phyloP scores from a whole-genome alignment of 2,329 filamentous ascomycete species.

The Dryadomyces sulphureus region DNA sequence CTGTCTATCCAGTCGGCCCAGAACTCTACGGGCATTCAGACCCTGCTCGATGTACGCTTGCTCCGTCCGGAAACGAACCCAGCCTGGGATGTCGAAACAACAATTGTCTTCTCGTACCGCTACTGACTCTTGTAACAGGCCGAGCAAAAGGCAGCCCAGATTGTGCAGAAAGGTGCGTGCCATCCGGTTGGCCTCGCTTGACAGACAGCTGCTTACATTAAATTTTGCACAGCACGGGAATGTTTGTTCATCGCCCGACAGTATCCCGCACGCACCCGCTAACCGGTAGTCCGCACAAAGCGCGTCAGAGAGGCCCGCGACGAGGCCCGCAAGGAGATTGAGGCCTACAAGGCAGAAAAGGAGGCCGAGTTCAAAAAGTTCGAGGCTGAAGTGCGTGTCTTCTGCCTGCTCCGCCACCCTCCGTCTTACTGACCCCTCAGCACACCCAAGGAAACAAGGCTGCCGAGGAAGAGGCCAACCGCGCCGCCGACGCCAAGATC shows the following conservation, averaged over 20 bases:
- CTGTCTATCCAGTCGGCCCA: constrained; percentile 61
- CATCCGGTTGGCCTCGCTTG: not conserved
- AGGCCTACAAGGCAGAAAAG: constrained; percentile 78
- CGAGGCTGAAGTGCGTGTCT: constrained; percentile 49
- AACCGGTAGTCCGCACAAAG: constrained; percentile 67
- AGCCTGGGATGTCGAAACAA: not conserved
- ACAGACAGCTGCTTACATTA: constrained; percentile 13
- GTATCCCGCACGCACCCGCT: not conserved
- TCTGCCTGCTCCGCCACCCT: not conserved
- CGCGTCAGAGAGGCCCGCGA: constrained; percentile 90
- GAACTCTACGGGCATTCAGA: constrained; percentile 97
- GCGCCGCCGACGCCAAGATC: constrained; percentile 69
- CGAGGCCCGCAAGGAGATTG: constrained; percentile 96
- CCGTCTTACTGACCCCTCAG: constrained; percentile 30
- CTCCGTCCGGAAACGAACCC: not conserved
- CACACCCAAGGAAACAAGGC: constrained; percentile 80
- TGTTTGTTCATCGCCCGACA: constrained; percentile 39
- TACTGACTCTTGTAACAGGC: constrained; percentile 39
- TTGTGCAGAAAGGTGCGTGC: constrained; percentile 78
- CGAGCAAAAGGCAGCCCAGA: constrained; percentile 97
- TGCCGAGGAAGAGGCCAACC: constrained; percentile 64
- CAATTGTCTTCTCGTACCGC: not conserved
- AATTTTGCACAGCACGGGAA: constrained; percentile 60
- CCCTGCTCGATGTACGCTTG: constrained; percentile 73
- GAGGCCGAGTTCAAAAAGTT: constrained; percentile 93